Evolutionary conservation across 2,329 filamentous ascomycete species (phyloP), one percentile per base, ranked within the genome.

Genomic region (Teratosphaeria zuluensis): DNA sequence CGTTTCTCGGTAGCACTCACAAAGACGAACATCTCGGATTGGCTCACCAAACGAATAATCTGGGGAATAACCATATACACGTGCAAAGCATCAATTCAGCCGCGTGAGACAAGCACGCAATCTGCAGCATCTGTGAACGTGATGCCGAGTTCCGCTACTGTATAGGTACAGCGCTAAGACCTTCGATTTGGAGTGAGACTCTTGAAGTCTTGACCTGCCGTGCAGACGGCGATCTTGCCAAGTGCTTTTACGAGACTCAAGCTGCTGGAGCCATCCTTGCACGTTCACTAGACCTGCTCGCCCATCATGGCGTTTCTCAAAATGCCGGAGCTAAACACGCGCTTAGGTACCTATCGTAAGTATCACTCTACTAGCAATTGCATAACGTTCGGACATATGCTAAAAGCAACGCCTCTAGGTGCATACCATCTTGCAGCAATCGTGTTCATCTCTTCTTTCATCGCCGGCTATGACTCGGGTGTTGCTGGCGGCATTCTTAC

Each of bases 391-490:
- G 19, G 19, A 48, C 16, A 48, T 11, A 48, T 19, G 42, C 42
- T 48, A 21, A 48, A 5, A 48, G 2, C 6, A n/a, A 48, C 9
- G 19, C 2, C 4, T 48, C 42, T 21, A 48, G 42, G 51, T 19
- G 51, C 51, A 14, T 42, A 52, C 33, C 55, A 60, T 53, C 53
- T 57, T 28, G 51, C 54, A 30, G 58, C 48, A 9, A 51, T 32
- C 52, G 30, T 57, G 4, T 32, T 54, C 32, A 28, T 16, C 21
- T 42, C 38, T 14, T 28, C 54, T 8, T 55, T 55, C 51, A 46
- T 55, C 30, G 32, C 31, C 4, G 46, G 42, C 51, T 46, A 55
- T 51, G 51, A 54, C 21, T 33, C 31, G 12, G 55, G 24, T 59
- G 53, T 54, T 28, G 33, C 24, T 42, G 57, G 57, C 8, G 53